Base-by-base conservation (phyloP, 768 basidiomycete genomes). In the Lactarius psammicola region DNA sequence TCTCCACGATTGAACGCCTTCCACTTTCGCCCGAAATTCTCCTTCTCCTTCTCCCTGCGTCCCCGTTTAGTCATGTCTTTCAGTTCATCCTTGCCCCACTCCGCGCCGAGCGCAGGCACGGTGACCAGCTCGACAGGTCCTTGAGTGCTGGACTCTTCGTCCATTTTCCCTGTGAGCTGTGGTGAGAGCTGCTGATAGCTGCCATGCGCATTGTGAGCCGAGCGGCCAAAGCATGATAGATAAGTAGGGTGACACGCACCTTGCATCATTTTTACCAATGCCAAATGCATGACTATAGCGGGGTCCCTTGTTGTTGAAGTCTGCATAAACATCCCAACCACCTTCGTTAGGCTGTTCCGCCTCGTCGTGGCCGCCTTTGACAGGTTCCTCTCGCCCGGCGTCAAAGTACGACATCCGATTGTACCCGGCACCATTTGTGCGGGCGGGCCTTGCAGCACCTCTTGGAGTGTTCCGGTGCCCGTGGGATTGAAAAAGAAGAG, bases 261-360 rank as follows among this genome's bases (percentile, higher is more conserved):
- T 85, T 67, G 80, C 70, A 20, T 79, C 76, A 26, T 74, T 79
- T 34, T 76, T 40, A 20, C 64, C 68, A 8, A 70, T 75, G 23
- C 80, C 83, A 73, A 88, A 87, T 7, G 87, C 81, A 26, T 80
- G 77, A 71, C 88, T 90, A 71, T 94, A 94, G 62, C 83, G 80
- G 26, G 91, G 92, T 2, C 92, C 92, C 6, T 85, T 75, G 70
- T 94, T 94, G 78, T 94, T 94, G 76, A 94, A 94, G 76, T 94
- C 92, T 26, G 92, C 90, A 73, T 86, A 94, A 54, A 94, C 86
- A 74, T 94, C 90, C 86, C 89, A 93, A 1, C 78, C 81, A 18
- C 77, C 79, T 51, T 77, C 79, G 20, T 66, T 65, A n/a, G 71
- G 74, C 15, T 83, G 83, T 70, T 87, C 85, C 8, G 53, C 51